These are phyloP conservation scores for Hypholoma fasciculare DNA, from an alignment of 768 basidiomycete genomes.

Conservation along the genomic window DNA sequence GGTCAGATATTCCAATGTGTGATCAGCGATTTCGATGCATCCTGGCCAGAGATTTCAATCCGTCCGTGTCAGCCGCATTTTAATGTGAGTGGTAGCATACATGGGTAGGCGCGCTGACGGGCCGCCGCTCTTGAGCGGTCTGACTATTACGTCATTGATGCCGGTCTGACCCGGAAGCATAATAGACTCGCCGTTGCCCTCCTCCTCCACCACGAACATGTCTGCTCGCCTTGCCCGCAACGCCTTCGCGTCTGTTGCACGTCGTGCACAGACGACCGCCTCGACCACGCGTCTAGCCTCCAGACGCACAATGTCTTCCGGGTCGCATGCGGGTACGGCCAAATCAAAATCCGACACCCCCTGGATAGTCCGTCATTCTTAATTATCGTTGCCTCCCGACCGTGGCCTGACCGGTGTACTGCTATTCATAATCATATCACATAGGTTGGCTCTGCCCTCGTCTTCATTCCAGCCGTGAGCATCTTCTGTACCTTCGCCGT, in stretches of 20 bases:
- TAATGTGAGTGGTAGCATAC: too few relatives aligned
- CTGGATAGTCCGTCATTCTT: constrained; percentile 39
- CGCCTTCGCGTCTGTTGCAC: constrained; percentile 31
- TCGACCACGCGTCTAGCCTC: constrained; percentile 23
- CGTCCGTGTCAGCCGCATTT: too few relatives aligned
- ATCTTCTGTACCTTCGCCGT: not conserved
- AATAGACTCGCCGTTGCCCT: constrained; percentile 7
- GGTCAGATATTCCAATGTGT: too few relatives aligned
- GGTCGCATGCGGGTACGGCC: constrained; percentile 30
- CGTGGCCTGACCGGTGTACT: constrained; percentile 1
- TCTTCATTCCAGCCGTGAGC: constrained; percentile 44
- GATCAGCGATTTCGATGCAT: too few relatives aligned
- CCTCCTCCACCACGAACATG: constrained; percentile 25
- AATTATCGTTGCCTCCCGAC: constrained; percentile 7
- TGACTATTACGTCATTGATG: constrained; percentile 15
- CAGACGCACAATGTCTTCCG: constrained; percentile 33
- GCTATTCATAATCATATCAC: not conserved
- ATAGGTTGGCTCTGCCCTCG: constrained; percentile 40
- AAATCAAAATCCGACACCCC: constrained; percentile 39
- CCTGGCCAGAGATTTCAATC: too few relatives aligned
- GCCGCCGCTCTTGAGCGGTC: too few relatives aligned
- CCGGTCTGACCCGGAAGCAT: constrained; percentile 38
- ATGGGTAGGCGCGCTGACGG: too few relatives aligned
- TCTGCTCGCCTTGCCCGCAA: constrained; percentile 38
- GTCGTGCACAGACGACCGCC: constrained; percentile 28